Base-by-base conservation (phyloP, 2,329 filamentous ascomycete genomes). In the Xylaria sp. region DNA sequence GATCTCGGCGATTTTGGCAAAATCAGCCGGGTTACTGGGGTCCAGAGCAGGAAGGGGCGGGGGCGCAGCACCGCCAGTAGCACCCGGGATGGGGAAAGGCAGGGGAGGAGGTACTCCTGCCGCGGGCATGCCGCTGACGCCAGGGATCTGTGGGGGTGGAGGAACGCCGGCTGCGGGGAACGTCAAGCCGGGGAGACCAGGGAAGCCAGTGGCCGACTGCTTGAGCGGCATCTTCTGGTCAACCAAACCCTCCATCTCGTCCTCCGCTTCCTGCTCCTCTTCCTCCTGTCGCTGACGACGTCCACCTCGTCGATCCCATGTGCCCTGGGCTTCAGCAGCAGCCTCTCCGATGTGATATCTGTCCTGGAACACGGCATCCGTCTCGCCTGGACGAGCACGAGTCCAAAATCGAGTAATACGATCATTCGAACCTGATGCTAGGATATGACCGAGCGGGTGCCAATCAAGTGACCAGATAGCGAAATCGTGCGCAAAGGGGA, bases 381-480 rank as follows among this genome's bases (percentile, higher is more conserved):
- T 83, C 66, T 97, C 93, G 53, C 94, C 94, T 1, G 94, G 94
- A 52, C 94, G 82, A 13, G 91, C 85, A 48, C 94, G 87, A 2
- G 92, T 92, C 94, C 94, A 99, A 78, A 99, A 99, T 52, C 94
- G 87, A 2, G 94, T 97, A 63, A 96, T 92, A 47, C 94, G 88
- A 73, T 99, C 94, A 73, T 99, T 97, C 9, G 92, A 96, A 10
- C 94, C 94, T 1, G 93, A 96, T 0, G 92, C 92, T 6, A 99
- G 83, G 64, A 99, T 93, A 71, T 99, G 94, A 34, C 94, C 94
- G 0, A 97, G 81, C 0, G 94, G 94, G 72, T 99, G 94, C 92
- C 94, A 99, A 77, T 97, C 92, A 54, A 99, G 83, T 16, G 92
- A 96, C 94, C 94, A 99, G 65, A 99, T 94, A 16, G 92, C 91